A percentile compares a stretch with the other conserved stretches of the same genome.
These are phyloP conservation scores for Euphorbia peplus DNA, from an alignment of 345 rosid species.

Conservation along the genomic window DNA sequence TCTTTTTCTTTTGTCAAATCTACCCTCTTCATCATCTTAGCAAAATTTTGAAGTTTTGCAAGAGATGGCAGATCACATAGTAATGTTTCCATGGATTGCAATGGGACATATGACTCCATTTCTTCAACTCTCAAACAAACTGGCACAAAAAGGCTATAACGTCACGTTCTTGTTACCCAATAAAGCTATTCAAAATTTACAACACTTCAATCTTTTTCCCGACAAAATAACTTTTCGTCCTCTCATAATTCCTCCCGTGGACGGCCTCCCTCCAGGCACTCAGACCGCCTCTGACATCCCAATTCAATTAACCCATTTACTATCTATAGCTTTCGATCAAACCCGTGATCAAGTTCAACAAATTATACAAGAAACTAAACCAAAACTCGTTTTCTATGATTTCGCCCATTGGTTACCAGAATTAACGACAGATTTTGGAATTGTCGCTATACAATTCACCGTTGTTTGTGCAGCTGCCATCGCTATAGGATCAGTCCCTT, in stretches of 20 bases:
- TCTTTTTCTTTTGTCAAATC: too few relatives aligned
- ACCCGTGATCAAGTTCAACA: conserved; percentile 1
- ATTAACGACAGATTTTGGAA: background rate
- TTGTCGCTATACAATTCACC: background rate
- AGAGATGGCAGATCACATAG: conserved; percentile 4
- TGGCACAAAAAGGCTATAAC: conserved; percentile 19
- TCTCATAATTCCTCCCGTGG: conserved; percentile 13
- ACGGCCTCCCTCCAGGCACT: conserved; percentile 20
- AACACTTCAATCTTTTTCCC: conserved; percentile 1
- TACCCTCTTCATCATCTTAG: background rate
- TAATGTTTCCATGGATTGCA: conserved; percentile 17
- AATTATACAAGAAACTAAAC: background rate
- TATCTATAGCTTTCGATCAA: conserved; percentile 17
- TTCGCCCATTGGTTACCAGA: conserved; percentile 15
- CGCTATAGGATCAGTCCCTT: background rate
- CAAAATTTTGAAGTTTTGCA: background rate
- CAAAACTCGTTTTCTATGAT: conserved; percentile 12
- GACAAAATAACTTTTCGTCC: conserved; percentile 19
- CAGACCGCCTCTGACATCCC: conserved; percentile 14
- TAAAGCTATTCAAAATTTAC: background rate
- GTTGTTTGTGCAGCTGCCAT: background rate
- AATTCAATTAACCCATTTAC: background rate
- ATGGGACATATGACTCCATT: conserved; percentile 21
- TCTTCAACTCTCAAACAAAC: conserved; percentile 20
- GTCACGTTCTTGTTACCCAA: conserved; percentile 14